These are phyloP conservation scores for Dalbergia oliveri DNA, from an alignment of 306 rosid species.

Conservation along the genomic window DNA sequence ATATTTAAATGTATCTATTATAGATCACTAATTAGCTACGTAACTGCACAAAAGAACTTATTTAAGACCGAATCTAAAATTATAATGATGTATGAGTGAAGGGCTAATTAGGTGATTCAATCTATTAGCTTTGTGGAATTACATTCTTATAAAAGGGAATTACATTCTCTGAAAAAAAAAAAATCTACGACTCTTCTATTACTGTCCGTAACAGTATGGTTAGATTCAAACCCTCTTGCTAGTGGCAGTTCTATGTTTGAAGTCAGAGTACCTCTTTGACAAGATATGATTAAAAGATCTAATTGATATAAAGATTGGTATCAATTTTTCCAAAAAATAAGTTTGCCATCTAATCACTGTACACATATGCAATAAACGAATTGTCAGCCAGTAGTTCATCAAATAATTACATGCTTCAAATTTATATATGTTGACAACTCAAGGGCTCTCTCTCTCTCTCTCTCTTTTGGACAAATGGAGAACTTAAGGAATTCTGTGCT, in stretches of 20 bases:
- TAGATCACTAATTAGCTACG: too few relatives aligned
- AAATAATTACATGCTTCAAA: not conserved
- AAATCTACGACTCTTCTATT: not conserved
- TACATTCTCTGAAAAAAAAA: too few relatives aligned
- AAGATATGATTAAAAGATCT: not conserved
- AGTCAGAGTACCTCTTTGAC: not conserved
- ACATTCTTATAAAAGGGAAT: too few relatives aligned
- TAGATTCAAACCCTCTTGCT: not conserved
- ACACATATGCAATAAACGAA: not conserved
- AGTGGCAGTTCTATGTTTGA: not conserved
- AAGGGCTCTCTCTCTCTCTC: not conserved
- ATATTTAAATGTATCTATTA: too few relatives aligned
- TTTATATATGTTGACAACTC: not conserved
- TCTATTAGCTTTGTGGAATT: too few relatives aligned
- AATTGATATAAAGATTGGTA: not conserved
- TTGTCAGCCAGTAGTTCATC: not conserved
- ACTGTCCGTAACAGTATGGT: not conserved
- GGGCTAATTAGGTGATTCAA: too few relatives aligned
- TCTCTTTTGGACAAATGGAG: not conserved
- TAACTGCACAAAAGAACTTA: too few relatives aligned
- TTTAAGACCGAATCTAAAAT: too few relatives aligned
- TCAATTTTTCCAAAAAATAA: not conserved
- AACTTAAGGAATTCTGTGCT: not conserved
- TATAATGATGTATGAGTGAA: too few relatives aligned
- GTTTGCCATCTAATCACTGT: not conserved